Evolutionary conservation across 495 filamentous ascomycete species (phyloP).

Genomic region (Cercophora sp.): DNA sequence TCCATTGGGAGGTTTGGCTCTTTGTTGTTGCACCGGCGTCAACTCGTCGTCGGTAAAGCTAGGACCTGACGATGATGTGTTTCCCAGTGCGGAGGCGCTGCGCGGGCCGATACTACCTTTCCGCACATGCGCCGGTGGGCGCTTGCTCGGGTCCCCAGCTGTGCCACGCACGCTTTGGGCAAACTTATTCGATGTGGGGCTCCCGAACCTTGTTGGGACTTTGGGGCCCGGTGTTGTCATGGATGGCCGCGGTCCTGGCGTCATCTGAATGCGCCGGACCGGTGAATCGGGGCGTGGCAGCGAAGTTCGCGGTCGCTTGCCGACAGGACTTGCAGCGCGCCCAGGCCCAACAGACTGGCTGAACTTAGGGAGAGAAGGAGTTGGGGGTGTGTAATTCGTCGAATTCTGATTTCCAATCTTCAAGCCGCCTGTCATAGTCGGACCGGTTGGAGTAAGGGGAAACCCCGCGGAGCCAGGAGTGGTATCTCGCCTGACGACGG

Average conservation of each 20-base stretch:
- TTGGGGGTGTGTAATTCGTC: constrained; percentile 59
- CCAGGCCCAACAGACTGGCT: constrained; percentile 81
- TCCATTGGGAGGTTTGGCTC: constrained; percentile 48
- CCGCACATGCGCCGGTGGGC: constrained; percentile 36
- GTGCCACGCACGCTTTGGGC: constrained; percentile 58
- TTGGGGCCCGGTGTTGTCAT: constrained; percentile 48
- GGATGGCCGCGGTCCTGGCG: constrained; percentile 52
- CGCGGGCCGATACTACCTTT: constrained; percentile 51
- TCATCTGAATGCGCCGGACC: constrained; percentile 56
- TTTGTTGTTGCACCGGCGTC: constrained; percentile 51
- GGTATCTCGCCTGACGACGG: constrained; percentile 64
- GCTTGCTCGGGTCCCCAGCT: constrained; percentile 55
- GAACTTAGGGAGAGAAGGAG: constrained; percentile 64
- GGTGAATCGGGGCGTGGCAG: constrained; percentile 85
- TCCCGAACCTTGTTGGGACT: constrained; percentile 52
- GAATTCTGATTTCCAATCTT: constrained; percentile 48
- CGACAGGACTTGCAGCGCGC: constrained; percentile 63
- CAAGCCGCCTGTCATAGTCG: constrained; percentile 53
- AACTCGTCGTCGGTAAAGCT: constrained; percentile 53
- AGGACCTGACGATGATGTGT: constrained; percentile 26
- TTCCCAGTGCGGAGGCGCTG: constrained; percentile 50
- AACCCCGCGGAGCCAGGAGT: constrained; percentile 52
- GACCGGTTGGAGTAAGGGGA: constrained; percentile 62
- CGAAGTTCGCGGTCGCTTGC: constrained; percentile 70
- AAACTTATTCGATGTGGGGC: constrained; percentile 65